Base-by-base conservation (phyloP, 169 alveolate genomes). In the Plasmodium malariae region DNA sequence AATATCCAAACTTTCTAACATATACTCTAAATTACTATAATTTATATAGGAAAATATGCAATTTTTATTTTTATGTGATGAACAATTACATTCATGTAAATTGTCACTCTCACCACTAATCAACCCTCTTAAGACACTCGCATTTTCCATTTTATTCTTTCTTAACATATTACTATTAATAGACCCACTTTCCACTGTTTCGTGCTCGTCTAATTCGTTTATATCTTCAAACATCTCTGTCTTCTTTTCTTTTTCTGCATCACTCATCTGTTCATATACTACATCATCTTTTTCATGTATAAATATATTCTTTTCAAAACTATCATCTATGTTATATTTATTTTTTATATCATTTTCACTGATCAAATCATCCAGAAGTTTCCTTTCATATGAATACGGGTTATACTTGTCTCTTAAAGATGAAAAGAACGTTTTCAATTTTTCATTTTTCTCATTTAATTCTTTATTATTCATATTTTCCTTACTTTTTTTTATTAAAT, bases 181-280 rank as follows among this genome's bases (percentile, higher is more conserved):
- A 0, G 91, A 67, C 17, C 91, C 91, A 40, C 91, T 83, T 14
- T 68, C 83, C 7, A 49, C 43, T 7, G 72, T 26, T 6, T 65
- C 91, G 7, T 83, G 49, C 51, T 83, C 83, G 34, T 83, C 91
- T 30, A 83, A 67, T 19, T 83, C 67, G 30, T 83, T 83, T 11
- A 83, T 70, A n/a, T 83, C 91, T 34, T 54, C 91, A 51, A 83
- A 83, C 91, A 65, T 83, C 12, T 24, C 73, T 3, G 73, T 83
- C 43, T 83, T 83, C 45, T 83, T 83, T 30, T 83, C 91, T 32
- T 83, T 83, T 48, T 83, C 91, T 57, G 5, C 60, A 36, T 67
- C 71, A 40, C 71, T 83, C 73, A 83, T 83, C 67, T 48, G 74
- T 19, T 67, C 54, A 54, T 67, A 51, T 21, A 45, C 67, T 21